A percentile compares a stretch with the other conserved stretches of the same genome.
Conservation (phyloP, 371 early-diverging fungal species). For the Mortierella sp. region DNA sequence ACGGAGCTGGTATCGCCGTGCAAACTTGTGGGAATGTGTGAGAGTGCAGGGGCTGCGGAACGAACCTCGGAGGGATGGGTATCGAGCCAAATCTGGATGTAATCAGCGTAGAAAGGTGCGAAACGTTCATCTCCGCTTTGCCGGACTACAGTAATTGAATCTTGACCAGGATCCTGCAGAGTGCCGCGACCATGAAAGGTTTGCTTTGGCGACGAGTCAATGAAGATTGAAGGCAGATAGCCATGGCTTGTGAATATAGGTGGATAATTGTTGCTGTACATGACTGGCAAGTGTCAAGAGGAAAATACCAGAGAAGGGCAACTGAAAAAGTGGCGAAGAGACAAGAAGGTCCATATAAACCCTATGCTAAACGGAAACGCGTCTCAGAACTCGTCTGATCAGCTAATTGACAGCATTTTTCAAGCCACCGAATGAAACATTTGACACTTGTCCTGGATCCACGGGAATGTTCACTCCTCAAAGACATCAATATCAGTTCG, state of each 20-base stretch:
- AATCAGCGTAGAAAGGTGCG: no score
- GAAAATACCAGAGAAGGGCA: neutral
- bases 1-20: neutral
- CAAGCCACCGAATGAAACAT: no score
- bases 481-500: no score
- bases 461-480: no score
- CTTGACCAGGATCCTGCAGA: neutral
- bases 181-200: neutral
- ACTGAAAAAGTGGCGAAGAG: constrained; percentile 1
- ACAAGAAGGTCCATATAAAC: neutral
- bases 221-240: constrained; percentile 42
- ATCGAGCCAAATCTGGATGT: constrained; percentile 37
- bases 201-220: constrained; percentile 18
- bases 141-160: neutral
- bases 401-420: neutral
- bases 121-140: no score
- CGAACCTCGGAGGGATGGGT: no score
- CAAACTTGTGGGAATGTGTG: neutral
- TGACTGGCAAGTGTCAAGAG: neutral
- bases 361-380: no score
- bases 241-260: constrained; percentile 43
- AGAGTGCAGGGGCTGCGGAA: neutral
- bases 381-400: no score
- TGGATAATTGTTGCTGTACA: constrained; percentile 17
- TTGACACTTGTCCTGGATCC: no score